Evolutionary conservation across 2,329 filamentous ascomycete species (phyloP).

Genomic region (Triangularia setosa): DNA sequence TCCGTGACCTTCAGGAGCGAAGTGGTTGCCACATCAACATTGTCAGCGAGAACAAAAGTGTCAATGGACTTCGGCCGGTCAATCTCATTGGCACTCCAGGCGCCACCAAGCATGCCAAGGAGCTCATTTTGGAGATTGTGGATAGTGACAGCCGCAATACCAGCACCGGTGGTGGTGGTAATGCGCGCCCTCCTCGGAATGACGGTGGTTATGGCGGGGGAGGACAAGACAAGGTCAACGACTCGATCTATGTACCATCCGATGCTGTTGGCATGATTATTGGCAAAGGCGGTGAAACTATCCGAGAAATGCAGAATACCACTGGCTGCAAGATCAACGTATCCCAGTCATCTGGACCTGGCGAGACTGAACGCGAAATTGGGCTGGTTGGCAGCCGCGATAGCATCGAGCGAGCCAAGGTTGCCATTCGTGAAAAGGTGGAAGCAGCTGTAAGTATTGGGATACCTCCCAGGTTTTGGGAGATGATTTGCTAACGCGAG

Average conservation of each 20-base stretch:
- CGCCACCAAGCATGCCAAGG: conserved; percentile 74
- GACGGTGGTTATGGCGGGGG: conserved; percentile 32
- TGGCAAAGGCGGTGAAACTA: conserved; percentile 89
- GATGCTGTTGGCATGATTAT: conserved; percentile 97
- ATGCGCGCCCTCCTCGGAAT: conserved; percentile 27
- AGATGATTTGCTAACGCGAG: conserved; percentile 6
- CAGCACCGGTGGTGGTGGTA: conserved; percentile 24
- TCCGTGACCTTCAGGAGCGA: conserved; percentile 84
- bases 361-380: conserved; percentile 80
- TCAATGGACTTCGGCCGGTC: conserved; percentile 83
- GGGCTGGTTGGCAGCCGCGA: conserved; percentile 74
- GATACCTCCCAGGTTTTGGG: neutral
- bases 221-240: conserved; percentile 66
- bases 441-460: conserved; percentile 71
- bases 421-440: conserved; percentile 86
- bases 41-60: conserved; percentile 86
- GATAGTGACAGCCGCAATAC: conserved; percentile 75
- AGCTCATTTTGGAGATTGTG: conserved; percentile 88
- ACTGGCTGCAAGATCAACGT: conserved; percentile 96
- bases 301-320: conserved; percentile 84
- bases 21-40: conserved; percentile 97
- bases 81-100: conserved; percentile 79
- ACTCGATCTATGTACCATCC: conserved; percentile 80
- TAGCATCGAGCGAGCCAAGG: conserved; percentile 76
- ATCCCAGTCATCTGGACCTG: conserved; percentile 71